Conservation (phyloP, 305 asterid genomes). For the Plantago lanceolata region DNA sequence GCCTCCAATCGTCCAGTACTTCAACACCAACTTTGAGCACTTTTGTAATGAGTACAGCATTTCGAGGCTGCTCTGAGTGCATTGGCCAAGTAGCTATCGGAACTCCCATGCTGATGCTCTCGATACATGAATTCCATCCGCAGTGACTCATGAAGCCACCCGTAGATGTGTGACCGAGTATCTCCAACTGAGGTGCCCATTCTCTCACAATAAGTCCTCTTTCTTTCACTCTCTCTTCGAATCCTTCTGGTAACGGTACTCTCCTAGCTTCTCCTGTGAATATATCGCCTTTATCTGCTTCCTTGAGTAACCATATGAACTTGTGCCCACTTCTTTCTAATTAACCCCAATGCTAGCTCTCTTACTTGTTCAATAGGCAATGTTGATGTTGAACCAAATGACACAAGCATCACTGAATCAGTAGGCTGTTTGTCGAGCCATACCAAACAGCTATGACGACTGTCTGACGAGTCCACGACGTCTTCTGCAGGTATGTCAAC, state of each 20-base stretch:
- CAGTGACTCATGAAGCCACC: constrained; percentile 39
- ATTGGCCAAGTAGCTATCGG: constrained; percentile 37
- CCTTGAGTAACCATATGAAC: constrained; percentile 28
- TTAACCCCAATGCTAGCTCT: constrained; percentile 26
- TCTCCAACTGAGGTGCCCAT: constrained; percentile 39
- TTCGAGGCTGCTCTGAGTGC: constrained; percentile 37
- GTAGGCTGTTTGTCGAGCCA: constrained; percentile 24
- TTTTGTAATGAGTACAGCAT: constrained; percentile 22
- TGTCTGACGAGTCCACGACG: not conserved
- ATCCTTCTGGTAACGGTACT: constrained; percentile 25
- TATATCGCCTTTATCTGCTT: constrained; percentile 24
- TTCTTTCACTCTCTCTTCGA: constrained; percentile 25
- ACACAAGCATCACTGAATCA: constrained; percentile 18
- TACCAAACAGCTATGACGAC: constrained; percentile 11
- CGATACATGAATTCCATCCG: constrained; percentile 34
- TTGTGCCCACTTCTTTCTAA: constrained; percentile 20
- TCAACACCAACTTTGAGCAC: constrained; percentile 23
- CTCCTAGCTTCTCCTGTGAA: constrained; percentile 19
- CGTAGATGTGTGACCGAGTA: constrained; percentile 27
- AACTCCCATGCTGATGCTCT: constrained; percentile 34
- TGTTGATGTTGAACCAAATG: constrained; percentile 22
- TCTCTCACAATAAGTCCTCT: constrained; percentile 31
- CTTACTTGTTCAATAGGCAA: constrained; percentile 13
- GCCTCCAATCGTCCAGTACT: constrained; percentile 30
- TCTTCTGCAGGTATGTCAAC: not conserved